Base-by-base conservation (phyloP, 352 stramenopile genomes). In the Sclerospora graminicola region DNA sequence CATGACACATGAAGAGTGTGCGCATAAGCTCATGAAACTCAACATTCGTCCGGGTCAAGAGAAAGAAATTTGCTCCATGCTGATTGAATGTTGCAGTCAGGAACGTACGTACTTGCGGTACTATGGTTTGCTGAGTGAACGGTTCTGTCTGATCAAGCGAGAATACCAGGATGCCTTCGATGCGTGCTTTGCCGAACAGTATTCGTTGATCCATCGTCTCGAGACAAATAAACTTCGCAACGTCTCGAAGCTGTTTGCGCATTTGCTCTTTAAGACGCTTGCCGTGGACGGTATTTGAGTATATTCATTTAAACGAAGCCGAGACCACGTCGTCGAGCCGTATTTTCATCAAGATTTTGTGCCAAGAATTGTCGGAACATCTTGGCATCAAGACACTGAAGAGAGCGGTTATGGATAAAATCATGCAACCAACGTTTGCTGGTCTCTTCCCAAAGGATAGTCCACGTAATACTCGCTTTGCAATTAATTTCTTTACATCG, bases 281-380 rank as follows among this genome's bases (percentile, higher is more conserved):
- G 44, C 95, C 96, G 4, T 99, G 97, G 97, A 98, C 91, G 8
- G 88, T 97, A 15, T 84, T 99, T 40, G 85, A 95, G 51, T 91
- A 89, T 48, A 97, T 99, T 40, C 87, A 90, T 32, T 55, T 99
- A 42, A 99, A 96, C 47, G 96, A 99, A 64, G 93, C 98, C 45
- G 96, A 98, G 48, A 99, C 97, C 21, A 99, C 95, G n/a, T 98
- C 89, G 14, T 98, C 89, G 3, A 97, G 82, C 31, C 89, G 97
- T 66, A 99, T 99, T 61, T 99, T 99, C 59, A 94, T 99, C 58
- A 99, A 99, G 78, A 98, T 99, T 57, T 65, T 99, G 26, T 90
- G 92, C 28, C 95, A 99, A 60, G 96, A 99, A 59, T 87, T 99
- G 14, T 94, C 91, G 18, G 89, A 99, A 63, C 87, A 97, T 37